These are phyloP conservation scores for Dactylonectria macrodidyma DNA, from an alignment of 2,329 filamentous ascomycete species.

Conservation along the genomic window DNA sequence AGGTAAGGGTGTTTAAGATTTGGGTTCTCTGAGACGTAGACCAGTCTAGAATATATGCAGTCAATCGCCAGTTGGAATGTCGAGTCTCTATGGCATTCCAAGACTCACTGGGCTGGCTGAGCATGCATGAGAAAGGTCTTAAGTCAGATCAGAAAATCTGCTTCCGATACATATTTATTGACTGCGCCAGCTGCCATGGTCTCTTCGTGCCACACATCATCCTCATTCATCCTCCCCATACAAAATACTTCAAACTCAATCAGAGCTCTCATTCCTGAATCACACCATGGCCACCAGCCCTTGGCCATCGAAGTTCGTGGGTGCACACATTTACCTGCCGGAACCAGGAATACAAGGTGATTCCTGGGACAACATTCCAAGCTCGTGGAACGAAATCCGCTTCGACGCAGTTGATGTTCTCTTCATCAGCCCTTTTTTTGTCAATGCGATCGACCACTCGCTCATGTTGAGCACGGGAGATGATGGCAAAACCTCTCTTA, in stretches of 20 bases:
- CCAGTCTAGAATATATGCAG: no score
- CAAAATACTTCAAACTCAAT: not conserved
- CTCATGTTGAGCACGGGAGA: conserved; percentile 1
- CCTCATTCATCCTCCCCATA: not conserved
- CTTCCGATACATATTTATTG: no score
- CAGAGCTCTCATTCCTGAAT: no score
- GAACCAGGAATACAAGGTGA: not conserved
- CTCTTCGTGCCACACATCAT: not conserved
- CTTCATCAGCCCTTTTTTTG: conserved; percentile 23
- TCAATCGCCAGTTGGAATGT: no score
- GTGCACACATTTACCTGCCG: conserved; percentile 8
- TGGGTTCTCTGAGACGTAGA: no score
- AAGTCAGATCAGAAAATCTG: no score
- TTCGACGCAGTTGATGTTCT: conserved; percentile 24
- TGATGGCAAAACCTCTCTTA: not conserved
- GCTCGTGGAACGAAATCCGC: conserved; percentile 8
- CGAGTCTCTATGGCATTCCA: no score
- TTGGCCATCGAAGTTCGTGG: conserved; percentile 9
- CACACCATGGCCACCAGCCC: not conserved
- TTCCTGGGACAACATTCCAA: conserved; percentile 18
- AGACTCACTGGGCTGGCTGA: no score
- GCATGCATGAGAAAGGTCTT: no score
- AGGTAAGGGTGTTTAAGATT: no score
- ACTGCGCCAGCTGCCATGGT: not conserved
- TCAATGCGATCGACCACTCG: not conserved